Base-by-base conservation (phyloP, 768 basidiomycete genomes). In the Termitomyces sp. region DNA sequence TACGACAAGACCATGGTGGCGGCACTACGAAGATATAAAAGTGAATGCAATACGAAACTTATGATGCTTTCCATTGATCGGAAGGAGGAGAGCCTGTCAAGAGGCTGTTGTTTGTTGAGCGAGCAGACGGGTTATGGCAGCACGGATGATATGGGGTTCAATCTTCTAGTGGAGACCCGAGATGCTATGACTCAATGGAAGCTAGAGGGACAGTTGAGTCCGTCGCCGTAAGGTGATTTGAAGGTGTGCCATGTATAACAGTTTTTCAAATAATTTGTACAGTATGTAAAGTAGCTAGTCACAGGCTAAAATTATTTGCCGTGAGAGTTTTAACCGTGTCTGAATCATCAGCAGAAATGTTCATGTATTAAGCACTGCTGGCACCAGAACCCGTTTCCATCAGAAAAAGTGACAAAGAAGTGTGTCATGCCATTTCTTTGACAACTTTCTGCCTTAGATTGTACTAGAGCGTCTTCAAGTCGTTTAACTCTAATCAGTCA, bases 111-210 rank as follows among this genome's bases (percentile, higher is more conserved):
- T 58, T 65, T 79, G 59, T 67, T 80, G 16, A 76, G 73, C 49
- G 79, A 80, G 62, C 79, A 80, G 63, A 79, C 78, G 0, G 78
- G 78, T 0, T 79, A 69, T 65, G 78, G 79, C 0, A 70, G 73
- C 3, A 71, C 73, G 2, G 76, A 76, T 46, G 77, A 75, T 42
- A 74, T 75, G 66, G 76, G 74, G 6, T 74, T 75, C 59, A 69
- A 70, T 2, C 65, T 80, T 8, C 67, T 80, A 61, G 67, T 69
- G 37, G 65, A 73, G 41, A 74, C 77, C 15, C 69, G 76, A 55
- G 67, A 67, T 0, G 66, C 70, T 11, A 75, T 80, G 77, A 67
- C 66, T 50, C 62, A 67, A 50, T 80, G 79, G 79, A 78, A 73
- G 60, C 62, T 62, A 7, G 74, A 78, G 70, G 76, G 72, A 48